Percentiles rank a stretch among this genome's conserved stretches.
Conservation (phyloP, 441 rosid genomes). For the Arabidopsis hybrid region DNA sequence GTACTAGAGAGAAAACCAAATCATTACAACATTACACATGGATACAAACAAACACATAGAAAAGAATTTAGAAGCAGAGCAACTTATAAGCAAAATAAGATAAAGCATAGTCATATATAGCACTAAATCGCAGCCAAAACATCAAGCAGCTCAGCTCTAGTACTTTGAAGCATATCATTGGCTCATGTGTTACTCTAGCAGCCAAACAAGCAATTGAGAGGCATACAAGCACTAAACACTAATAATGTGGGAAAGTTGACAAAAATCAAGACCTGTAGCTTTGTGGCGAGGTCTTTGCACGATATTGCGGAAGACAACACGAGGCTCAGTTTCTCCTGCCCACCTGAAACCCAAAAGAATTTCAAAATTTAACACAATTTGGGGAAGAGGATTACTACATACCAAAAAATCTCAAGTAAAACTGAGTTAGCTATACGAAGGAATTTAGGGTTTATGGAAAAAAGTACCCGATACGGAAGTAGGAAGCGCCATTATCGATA, state of each 20-base stretch:
- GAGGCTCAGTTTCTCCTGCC: constrained; percentile 96
- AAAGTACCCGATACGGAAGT: constrained; percentile 89
- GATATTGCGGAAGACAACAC: constrained; percentile 89
- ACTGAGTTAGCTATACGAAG: not conserved
- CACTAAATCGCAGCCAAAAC: constrained; percentile 1
- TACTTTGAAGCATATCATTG: not conserved
- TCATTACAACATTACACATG: constrained; percentile 14
- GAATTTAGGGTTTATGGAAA: constrained; percentile 46
- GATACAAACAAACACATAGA: constrained; percentile 1
- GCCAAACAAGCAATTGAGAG: constrained; percentile 12
- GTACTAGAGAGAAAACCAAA: constrained; percentile 28
- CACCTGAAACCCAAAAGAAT: constrained; percentile 57
- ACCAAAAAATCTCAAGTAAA: not conserved
- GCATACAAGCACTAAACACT: not conserved
- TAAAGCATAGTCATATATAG: not conserved
- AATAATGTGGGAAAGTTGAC: not conserved
- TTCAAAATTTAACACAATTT: not conserved
- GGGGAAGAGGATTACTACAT: not conserved
- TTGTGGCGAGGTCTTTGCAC: constrained; percentile 98
- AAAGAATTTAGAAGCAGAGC: not conserved
- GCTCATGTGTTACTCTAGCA: constrained; percentile 21
- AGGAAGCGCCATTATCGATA: constrained; percentile 95
- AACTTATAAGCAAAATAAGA: not conserved
- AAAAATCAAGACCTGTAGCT: constrained; percentile 60
- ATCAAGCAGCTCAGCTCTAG: not conserved